phyloP scores from a whole-genome alignment of 768 basidiomycete species.

The Tubosaeta sp. region DNA sequence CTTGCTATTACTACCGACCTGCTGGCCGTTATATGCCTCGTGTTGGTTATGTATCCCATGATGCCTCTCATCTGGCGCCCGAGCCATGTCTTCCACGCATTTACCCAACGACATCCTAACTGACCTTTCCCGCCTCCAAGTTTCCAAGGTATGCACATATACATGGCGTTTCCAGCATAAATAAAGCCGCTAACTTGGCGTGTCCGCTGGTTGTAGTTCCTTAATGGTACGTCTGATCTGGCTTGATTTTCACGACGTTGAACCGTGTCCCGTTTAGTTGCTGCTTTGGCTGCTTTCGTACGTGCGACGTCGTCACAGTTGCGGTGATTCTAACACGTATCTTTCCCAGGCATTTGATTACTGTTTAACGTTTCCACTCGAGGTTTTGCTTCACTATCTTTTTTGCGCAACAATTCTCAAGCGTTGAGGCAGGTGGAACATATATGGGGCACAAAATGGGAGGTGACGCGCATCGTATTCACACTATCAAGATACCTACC shows the following conservation, averaged over 20 bases:
- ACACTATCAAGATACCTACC: slow-evolving; percentile 27
- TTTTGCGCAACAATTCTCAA: background rate
- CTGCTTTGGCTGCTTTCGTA: slow-evolving; percentile 17
- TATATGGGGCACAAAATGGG: slow-evolving; percentile 25
- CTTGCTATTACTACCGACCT: background rate
- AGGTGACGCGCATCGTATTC: slow-evolving; percentile 20
- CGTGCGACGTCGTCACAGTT: background rate
- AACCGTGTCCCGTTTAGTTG: slow-evolving; percentile 8
- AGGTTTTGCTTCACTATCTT: slow-evolving; percentile 11
- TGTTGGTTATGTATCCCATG: too few species aligned
- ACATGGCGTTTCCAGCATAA: background rate
- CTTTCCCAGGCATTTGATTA: slow-evolving; percentile 18
- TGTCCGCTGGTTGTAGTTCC: slow-evolving; percentile 4
- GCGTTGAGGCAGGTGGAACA: slow-evolving; percentile 12
- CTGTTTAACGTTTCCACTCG: slow-evolving; percentile 18
- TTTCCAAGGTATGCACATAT: slow-evolving; percentile 15
- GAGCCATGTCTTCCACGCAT: slow-evolving; percentile 6
- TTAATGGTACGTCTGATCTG: slow-evolving; percentile 12
- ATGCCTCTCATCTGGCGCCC: background rate
- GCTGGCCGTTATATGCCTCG: background rate
- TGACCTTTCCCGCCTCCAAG: slow-evolving; percentile 15
- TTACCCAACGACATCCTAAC: slow-evolving; percentile 1
- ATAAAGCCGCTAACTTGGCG: background rate
- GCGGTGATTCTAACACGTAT: background rate
- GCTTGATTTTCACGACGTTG: background rate